Evolutionary conservation across 305 asterid genomes (phyloP).

Genomic region (Lippia alba): DNA sequence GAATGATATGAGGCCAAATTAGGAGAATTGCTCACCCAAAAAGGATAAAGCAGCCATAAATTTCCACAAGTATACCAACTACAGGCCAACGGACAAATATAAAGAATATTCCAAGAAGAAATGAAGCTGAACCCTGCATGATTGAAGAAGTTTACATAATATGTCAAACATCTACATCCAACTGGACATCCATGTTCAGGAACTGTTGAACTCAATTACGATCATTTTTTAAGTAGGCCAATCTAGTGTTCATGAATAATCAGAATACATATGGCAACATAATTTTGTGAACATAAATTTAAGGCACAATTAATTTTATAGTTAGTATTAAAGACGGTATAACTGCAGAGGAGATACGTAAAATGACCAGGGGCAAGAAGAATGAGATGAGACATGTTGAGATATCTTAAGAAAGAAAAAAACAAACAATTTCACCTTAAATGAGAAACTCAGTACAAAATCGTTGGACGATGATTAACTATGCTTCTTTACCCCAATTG

Average conservation of each 20-base stretch:
- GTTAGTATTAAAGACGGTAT: neutral
- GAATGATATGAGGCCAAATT: neutral
- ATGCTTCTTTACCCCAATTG: neutral
- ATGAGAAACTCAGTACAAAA: neutral
- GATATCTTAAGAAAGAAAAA: neutral
- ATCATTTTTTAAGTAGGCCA: conserved; percentile 16
- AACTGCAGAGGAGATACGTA: neutral
- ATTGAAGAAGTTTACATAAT: conserved; percentile 4
- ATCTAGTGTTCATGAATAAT: neutral
- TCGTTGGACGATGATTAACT: neutral
- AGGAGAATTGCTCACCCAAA: conserved; percentile 57
- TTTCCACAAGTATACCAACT: conserved; percentile 68
- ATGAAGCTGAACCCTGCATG: conserved; percentile 68
- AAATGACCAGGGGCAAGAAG: neutral
- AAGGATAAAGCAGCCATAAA: conserved; percentile 73
- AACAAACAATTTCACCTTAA: neutral
- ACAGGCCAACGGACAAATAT: conserved; percentile 89
- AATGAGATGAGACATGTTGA: neutral
- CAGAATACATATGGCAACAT: conserved; percentile 16
- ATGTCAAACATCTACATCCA: conserved; percentile 19
- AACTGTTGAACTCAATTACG: conserved; percentile 21
- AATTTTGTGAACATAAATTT: neutral
- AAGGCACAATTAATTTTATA: neutral
- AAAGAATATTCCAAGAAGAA: conserved; percentile 76
- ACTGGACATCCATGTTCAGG: conserved; percentile 1